Evolutionary conservation across 2,329 filamentous ascomycete species (phyloP), one percentile per base, ranked within the genome.

Genomic region (Ascochyta pisi): DNA sequence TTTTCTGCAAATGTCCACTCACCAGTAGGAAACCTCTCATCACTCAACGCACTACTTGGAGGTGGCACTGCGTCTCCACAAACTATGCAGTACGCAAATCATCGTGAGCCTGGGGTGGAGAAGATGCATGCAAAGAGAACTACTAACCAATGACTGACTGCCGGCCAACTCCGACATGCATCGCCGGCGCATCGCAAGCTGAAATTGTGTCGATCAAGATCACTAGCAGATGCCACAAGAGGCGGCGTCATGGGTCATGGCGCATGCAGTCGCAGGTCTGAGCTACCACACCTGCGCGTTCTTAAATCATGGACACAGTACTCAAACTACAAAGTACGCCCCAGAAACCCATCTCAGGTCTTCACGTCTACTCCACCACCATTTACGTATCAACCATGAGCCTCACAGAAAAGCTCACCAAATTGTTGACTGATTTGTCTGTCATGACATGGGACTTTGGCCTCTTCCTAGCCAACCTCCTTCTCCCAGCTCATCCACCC

Each of bases 401-500:
- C 10, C 5, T 65, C 23, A 19, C 33, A n/a, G 54, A 60, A n/a
- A 61, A 58, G 40, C 33, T 66, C 39, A 61, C 49, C 6, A 66
- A 67, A 34, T 65, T 63, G 13, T 67, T 77, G 49, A 66, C 76
- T 55, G 70, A 75, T 58, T 54, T 76, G 23, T 70, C 71, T 29
- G 72, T 78, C 47, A 69, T 78, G 38, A 59, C 64, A 38, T 78
- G 75, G 74, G 76, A 78, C 62, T 75, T 76, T 50, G 62, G 61
- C 38, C 66, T 77, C 42, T 75, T 76, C 50, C 50, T 76, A 43
- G 66, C 75, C 27, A 78, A 78, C 54, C 60, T 76, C 29, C 31
- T 77, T 26, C 71, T 72, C 29, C 75, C 76, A 15, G 67, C 72
- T 35, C 68, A 67, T 53, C 74, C 76, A 48, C 62, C 69, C 41